Conservation (phyloP, 106 monocot species). For the Allium fistulosum region DNA sequence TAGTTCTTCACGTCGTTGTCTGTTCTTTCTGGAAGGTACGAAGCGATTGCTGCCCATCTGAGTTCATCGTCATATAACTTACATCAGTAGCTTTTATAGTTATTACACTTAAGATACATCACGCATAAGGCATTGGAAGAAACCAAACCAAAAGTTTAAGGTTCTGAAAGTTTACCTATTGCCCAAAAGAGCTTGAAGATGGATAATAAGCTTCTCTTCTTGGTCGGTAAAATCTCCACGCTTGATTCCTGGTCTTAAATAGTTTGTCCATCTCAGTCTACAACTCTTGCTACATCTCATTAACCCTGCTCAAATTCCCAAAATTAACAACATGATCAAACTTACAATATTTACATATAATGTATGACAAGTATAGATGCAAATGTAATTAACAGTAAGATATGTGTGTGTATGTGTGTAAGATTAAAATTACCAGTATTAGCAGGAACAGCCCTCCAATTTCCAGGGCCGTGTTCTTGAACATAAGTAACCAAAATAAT, state of each 20-base stretch:
- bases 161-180: slow-evolving; percentile 14
- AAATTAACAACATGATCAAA: background rate
- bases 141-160: too few relatives aligned
- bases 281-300: slow-evolving; percentile 53
- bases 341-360: background rate
- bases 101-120: too few relatives aligned
- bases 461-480: slow-evolving; percentile 61
- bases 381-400: too few relatives aligned
- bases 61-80: background rate
- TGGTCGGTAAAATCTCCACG: slow-evolving; percentile 39
- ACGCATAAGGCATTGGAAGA: too few relatives aligned
- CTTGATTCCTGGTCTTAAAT: slow-evolving; percentile 47
- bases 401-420: too few relatives aligned
- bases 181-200: slow-evolving; percentile 46
- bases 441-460: slow-evolving; percentile 56
- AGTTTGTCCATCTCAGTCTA: slow-evolving; percentile 44
- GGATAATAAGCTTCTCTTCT: slow-evolving; percentile 45
- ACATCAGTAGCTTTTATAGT: background rate
- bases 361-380: too few relatives aligned
- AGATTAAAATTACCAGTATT: slow-evolving; percentile 33
- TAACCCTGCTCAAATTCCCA: slow-evolving; percentile 10
- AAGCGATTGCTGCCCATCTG: slow-evolving; percentile 13
- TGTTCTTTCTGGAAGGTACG: slow-evolving; percentile 11
- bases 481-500: slow-evolving; percentile 57
- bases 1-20: slow-evolving; percentile 15